Evolutionary conservation across 768 basidiomycete genomes (phyloP), one percentile per base, ranked within the genome.

Genomic region (Agaricus sinodeliciosus): DNA sequence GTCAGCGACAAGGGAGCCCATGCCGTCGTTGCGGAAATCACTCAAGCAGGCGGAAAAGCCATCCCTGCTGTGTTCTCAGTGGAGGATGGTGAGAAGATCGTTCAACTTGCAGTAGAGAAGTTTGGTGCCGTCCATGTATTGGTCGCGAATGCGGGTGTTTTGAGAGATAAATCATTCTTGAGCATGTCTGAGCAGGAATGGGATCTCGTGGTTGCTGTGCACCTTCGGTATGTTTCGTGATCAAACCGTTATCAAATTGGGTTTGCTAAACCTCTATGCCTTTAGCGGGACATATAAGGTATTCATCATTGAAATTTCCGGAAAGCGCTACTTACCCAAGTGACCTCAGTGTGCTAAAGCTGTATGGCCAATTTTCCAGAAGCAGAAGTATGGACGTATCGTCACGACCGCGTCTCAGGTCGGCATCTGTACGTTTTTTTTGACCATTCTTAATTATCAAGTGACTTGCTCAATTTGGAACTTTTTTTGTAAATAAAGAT

Each of bases 301-400:
- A 57, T 48, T n/a, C 11, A 27, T 18, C 40, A 9, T 9, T 6
- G 35, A 4, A 12, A 25, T n/a, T 27, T 19, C 13, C n/a, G 26
- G 9, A 27, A 43, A 15, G 15, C 45, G 22, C 43, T 36, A 41
- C 34, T 34, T 15, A 40, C 31, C 25, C n/a, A 34, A 15, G 44
- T n/a, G 31, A 6, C 41, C 43, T 4, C 55, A 93, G 88, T 94
- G 92, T 58, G 85, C 82, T 26, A 90, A 95, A 63, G 96, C 95
- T 4, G 87, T 90, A 22, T 99, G 96, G 96, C 93, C 94, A 0
- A 72, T 91, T 60, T 97, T 99, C 81, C 87, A 89, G 68, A 87
- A 93, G 71, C 95, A 98, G 66, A 93, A 92, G 69, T 96, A 85
- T 64, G 96, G 96, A 26, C 84, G 96, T 41, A 94, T 99, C 62